Evolutionary conservation across 768 basidiomycete species (phyloP).

Genomic region (Leccinum fibrillosum): DNA sequence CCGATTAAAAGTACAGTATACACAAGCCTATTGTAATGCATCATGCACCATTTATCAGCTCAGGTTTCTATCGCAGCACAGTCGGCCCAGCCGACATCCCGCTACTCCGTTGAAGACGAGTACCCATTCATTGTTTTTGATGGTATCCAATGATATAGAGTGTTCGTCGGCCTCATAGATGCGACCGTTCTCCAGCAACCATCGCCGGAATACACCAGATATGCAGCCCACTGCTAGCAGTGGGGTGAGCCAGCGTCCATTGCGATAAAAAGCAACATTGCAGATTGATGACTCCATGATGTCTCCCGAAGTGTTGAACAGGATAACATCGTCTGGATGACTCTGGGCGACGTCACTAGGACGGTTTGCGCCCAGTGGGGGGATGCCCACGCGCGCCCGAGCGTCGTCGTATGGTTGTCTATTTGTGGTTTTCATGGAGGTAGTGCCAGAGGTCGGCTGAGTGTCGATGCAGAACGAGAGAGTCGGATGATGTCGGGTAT

Average conservation of each 20-base stretch:
- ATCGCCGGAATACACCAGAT: conserved; percentile 66
- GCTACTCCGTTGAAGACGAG: conserved; percentile 71
- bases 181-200: conserved; percentile 58
- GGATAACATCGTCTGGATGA: conserved; percentile 52
- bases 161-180: conserved; percentile 50
- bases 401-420: conserved; percentile 60
- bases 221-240: conserved; percentile 59
- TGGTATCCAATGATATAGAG: conserved; percentile 38
- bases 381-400: conserved; percentile 51
- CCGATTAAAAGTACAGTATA: conserved; percentile 18
- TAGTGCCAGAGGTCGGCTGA: conserved; percentile 47
- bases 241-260: conserved; percentile 64
- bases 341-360: background rate
- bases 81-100: conserved; percentile 59
- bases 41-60: background rate
- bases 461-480: conserved; percentile 55
- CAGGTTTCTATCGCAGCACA: conserved; percentile 1
- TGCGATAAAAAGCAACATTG: conserved; percentile 67
- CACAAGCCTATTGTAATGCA: conserved; percentile 1
- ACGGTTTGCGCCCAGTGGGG: conserved; percentile 23
- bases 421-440: conserved; percentile 66
- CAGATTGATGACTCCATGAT: conserved; percentile 68
- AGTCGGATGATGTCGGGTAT: conserved; percentile 29
- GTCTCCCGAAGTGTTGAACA: conserved; percentile 49
- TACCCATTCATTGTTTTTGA: conserved; percentile 58